Evolutionary conservation across 2,329 filamentous ascomycete genomes (phyloP).

Genomic region (Rhinocladiella similis): DNA sequence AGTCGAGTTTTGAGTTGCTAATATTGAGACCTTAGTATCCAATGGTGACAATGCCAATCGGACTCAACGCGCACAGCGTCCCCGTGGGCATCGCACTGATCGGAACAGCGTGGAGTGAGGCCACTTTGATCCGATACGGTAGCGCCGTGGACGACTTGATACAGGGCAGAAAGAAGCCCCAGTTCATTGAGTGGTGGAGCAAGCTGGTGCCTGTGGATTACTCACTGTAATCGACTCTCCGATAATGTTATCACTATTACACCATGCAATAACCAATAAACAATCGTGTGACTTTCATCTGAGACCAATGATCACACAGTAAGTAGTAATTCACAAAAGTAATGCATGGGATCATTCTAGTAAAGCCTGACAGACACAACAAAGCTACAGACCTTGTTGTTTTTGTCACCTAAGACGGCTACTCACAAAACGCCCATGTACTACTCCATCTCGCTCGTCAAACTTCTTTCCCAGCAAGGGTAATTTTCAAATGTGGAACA

Average conservation of each 20-base stretch:
- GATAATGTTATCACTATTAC: too few species aligned
- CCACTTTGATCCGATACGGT: constrained; percentile 58
- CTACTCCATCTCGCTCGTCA: background rate
- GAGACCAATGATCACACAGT: too few species aligned
- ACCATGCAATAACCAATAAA: too few species aligned
- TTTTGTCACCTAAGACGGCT: too few species aligned
- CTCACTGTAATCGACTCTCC: background rate
- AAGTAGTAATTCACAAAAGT: too few species aligned
- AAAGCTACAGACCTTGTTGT: too few species aligned
- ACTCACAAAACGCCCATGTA: background rate
- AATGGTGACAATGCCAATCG: constrained; percentile 67
- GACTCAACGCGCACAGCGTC: constrained; percentile 57
- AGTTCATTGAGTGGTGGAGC: background rate
- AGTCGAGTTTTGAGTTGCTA: too few species aligned
- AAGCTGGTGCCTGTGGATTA: constrained; percentile 1
- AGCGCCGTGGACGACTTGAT: constrained; percentile 65
- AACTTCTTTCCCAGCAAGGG: background rate
- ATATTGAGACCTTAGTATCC: constrained; percentile 52
- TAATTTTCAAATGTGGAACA: constrained; percentile 7
- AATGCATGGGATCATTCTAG: too few species aligned
- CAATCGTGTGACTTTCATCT: too few species aligned
- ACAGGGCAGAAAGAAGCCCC: constrained; percentile 1
- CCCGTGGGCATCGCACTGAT: constrained; percentile 62
- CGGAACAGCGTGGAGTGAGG: constrained; percentile 63
- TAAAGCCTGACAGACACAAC: too few species aligned